Conservation (phyloP, 2,329 filamentous ascomycete genomes). For the Neocatenulostroma microsporum region DNA sequence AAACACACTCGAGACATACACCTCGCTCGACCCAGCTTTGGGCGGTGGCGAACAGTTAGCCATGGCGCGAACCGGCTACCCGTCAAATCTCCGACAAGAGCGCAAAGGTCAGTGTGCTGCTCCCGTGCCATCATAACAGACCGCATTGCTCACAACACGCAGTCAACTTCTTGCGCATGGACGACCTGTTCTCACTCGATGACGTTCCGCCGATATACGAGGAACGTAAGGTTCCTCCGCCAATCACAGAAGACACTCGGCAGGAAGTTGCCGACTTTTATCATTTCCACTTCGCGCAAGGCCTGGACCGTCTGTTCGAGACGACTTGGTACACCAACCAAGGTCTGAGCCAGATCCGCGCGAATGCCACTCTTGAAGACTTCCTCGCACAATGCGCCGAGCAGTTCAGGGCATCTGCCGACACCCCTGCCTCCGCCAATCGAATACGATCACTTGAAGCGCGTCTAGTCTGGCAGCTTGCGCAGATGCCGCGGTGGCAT, state of each 20-base stretch:
- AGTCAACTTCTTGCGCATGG: conserved; percentile 52
- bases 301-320: conserved; percentile 70
- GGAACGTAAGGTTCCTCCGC: conserved; percentile 27
- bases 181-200: conserved; percentile 62
- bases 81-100: conserved; percentile 19
- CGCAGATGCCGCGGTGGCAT: conserved; percentile 41
- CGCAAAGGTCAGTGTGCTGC: conserved; percentile 23
- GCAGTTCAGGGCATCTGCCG: conserved; percentile 25
- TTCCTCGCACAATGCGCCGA: conserved; percentile 59
- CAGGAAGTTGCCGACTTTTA: conserved; percentile 68
- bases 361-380: conserved; percentile 53
- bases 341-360: conserved; percentile 47
- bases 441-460: conserved; percentile 47
- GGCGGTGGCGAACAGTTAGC: conserved; percentile 34
- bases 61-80: conserved; percentile 20
- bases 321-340: conserved; percentile 68
- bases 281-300: conserved; percentile 65
- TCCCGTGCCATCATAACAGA: background rate
- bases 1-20: conserved; percentile 43
- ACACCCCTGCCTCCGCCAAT: conserved; percentile 14
- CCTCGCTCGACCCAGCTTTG: conserved; percentile 60
- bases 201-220: conserved; percentile 45
- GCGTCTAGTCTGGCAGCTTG: conserved; percentile 53
- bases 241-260: conserved; percentile 36
- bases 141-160: conserved; percentile 7